Evolutionary conservation across 768 basidiomycete genomes (phyloP).

Genomic region (Multifurca ochricompacta): DNA sequence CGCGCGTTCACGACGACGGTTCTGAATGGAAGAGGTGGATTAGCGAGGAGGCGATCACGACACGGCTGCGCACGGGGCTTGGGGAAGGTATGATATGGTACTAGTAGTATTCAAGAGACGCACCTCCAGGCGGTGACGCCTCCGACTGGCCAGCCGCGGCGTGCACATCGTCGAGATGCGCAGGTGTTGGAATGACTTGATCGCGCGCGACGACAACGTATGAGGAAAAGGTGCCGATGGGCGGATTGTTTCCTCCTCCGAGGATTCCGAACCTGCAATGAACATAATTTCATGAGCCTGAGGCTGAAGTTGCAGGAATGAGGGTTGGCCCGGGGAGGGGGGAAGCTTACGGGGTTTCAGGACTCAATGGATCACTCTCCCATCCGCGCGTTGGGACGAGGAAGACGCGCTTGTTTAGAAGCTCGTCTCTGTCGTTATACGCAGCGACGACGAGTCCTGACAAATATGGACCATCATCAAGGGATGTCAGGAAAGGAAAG

Average conservation of each 20-base stretch:
- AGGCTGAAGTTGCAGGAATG: too few relatives aligned
- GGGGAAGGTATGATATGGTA: slow-evolving; percentile 9
- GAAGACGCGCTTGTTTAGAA: slow-evolving; percentile 62
- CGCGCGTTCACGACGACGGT: slow-evolving; percentile 58
- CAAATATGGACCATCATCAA: too few relatives aligned
- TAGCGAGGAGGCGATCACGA: too few relatives aligned
- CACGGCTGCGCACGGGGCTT: neutral
- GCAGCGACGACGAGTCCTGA: slow-evolving; percentile 59
- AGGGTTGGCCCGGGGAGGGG: too few relatives aligned
- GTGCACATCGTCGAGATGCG: slow-evolving; percentile 60
- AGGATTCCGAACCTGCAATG: slow-evolving; percentile 50
- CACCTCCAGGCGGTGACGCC: slow-evolving; percentile 84
- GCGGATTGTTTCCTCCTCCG: slow-evolving; percentile 47
- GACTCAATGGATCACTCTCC: slow-evolving; percentile 54
- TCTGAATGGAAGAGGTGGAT: slow-evolving; percentile 33
- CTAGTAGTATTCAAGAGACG: slow-evolving; percentile 15
- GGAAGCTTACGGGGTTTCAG: slow-evolving; percentile 48
- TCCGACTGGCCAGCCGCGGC: slow-evolving; percentile 72
- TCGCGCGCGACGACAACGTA: slow-evolving; percentile 67
- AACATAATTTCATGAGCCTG: neutral
- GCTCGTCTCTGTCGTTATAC: slow-evolving; percentile 41
- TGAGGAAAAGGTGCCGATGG: slow-evolving; percentile 67
- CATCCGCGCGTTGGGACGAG: slow-evolving; percentile 74
- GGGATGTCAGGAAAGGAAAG: too few relatives aligned
- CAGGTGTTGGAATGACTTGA: slow-evolving; percentile 56